A percentile compares a stretch with the other conserved stretches of the same genome.
Conservation (phyloP, 768 basidiomycete genomes). For the Phaffia tasmanica region DNA sequence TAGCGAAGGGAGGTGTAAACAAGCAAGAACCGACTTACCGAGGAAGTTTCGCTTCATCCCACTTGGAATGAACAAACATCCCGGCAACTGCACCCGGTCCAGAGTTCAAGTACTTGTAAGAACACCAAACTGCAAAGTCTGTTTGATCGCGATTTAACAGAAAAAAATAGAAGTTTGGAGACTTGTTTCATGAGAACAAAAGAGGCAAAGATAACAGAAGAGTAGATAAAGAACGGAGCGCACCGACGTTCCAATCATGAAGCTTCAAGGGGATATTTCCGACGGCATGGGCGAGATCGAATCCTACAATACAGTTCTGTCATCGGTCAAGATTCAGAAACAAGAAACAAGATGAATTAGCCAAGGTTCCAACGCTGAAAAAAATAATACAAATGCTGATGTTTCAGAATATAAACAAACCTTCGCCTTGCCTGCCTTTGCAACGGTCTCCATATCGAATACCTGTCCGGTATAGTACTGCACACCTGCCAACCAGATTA, state of each 20-base stretch:
- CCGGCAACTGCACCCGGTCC: constrained; percentile 97
- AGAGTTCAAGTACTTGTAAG: constrained; percentile 92
- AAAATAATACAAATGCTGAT: not conserved
- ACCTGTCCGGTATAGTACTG: constrained; percentile 96
- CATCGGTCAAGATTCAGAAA: not conserved
- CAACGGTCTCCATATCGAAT: constrained; percentile 78
- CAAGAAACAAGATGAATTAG: not conserved
- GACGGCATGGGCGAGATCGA: constrained; percentile 90
- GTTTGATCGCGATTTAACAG: not conserved
- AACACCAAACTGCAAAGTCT: constrained; percentile 98
- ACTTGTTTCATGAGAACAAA: too few relatives aligned
- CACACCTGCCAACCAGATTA: constrained; percentile 85
- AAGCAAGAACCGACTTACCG: not conserved
- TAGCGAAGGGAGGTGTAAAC: not conserved
- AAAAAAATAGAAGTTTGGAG: not conserved
- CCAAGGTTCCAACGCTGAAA: not conserved
- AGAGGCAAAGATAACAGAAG: too few relatives aligned
- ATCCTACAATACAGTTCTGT: constrained; percentile 85
- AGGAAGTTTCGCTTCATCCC: constrained; percentile 43
- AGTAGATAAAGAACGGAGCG: not conserved
- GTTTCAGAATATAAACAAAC: constrained; percentile 40
- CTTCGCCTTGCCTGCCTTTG: constrained; percentile 70
- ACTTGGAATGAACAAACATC: constrained; percentile 58
- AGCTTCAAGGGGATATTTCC: constrained; percentile 84
- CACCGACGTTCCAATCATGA: constrained; percentile 71